phyloP scores from a whole-genome alignment of 1,139 yeast species.

The Magnusiomyces fungicola region DNA sequence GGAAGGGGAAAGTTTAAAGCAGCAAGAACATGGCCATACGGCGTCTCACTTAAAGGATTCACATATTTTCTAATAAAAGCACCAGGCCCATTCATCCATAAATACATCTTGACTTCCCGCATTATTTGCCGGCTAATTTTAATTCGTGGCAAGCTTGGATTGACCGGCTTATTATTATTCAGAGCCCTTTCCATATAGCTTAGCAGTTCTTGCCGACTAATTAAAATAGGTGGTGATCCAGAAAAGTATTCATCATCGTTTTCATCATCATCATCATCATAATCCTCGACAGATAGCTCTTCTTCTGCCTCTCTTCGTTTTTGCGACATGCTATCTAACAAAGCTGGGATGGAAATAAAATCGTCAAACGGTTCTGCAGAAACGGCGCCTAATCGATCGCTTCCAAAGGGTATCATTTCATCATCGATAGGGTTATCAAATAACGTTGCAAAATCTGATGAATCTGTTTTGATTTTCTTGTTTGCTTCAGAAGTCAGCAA shows the following conservation, averaged over 20 bases:
- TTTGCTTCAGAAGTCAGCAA: neutral
- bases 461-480: neutral
- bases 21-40: conserved; percentile 37
- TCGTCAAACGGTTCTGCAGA: too few species aligned
- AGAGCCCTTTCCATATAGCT: conserved; percentile 23
- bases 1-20: conserved; percentile 34
- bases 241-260: neutral
- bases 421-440: conserved; percentile 2
- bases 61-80: conserved; percentile 52
- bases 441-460: neutral
- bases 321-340: neutral
- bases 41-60: conserved; percentile 46
- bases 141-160: neutral
- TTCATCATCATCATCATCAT: neutral
- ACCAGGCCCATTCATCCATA: conserved; percentile 56
- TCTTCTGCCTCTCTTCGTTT: neutral
- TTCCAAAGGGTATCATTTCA: too few species aligned
- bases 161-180: conserved; percentile 16
- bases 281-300: neutral
- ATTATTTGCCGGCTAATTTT: neutral
- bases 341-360: neutral
- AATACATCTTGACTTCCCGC: conserved; percentile 44
- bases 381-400: too few species aligned
- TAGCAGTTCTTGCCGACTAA: conserved; percentile 22
- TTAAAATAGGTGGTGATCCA: neutral